phyloP scores from a whole-genome alignment of 1,139 yeast genomes.

The Hyphopichia wangnamkhiaoensis region DNA sequence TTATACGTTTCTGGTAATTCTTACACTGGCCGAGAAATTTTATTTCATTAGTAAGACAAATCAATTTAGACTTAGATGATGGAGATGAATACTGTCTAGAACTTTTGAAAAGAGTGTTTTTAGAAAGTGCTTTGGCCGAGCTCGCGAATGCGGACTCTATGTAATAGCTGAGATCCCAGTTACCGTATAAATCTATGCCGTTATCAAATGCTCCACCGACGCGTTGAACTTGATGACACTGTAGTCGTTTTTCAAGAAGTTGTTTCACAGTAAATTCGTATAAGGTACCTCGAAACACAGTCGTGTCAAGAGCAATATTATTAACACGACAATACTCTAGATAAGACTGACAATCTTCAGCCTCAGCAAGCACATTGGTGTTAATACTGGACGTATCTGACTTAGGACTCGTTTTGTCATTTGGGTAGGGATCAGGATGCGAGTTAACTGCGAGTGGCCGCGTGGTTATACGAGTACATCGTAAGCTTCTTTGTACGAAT shows the following conservation, averaged over 20 bases:
- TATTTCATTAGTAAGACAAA: slow-evolving; percentile 28
- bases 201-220: slow-evolving; percentile 72
- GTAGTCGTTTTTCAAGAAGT: slow-evolving; percentile 41
- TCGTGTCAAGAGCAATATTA: slow-evolving; percentile 28
- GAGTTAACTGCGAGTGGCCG: too few species aligned
- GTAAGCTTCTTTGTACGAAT: too few species aligned
- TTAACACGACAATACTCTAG: slow-evolving; percentile 28
- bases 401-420: not conserved
- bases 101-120: slow-evolving; percentile 15
- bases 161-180: slow-evolving; percentile 58
- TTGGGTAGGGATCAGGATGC: not conserved
- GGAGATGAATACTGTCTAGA: slow-evolving; percentile 15
- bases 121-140: slow-evolving; percentile 5
- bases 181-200: slow-evolving; percentile 69
- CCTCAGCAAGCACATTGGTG: not conserved
- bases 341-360: slow-evolving; percentile 25
- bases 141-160: not conserved
- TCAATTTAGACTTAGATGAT: slow-evolving; percentile 4
- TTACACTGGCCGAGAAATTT: slow-evolving; percentile 62
- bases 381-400: not conserved
- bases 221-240: slow-evolving; percentile 40
- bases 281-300: slow-evolving; percentile 67
- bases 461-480: too few species aligned
- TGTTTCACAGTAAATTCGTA: slow-evolving; percentile 62
- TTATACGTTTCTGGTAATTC: slow-evolving; percentile 43